Evolutionary conservation across 352 stramenopile species (phyloP).

Genomic region (Globisporangium okanoganense): DNA sequence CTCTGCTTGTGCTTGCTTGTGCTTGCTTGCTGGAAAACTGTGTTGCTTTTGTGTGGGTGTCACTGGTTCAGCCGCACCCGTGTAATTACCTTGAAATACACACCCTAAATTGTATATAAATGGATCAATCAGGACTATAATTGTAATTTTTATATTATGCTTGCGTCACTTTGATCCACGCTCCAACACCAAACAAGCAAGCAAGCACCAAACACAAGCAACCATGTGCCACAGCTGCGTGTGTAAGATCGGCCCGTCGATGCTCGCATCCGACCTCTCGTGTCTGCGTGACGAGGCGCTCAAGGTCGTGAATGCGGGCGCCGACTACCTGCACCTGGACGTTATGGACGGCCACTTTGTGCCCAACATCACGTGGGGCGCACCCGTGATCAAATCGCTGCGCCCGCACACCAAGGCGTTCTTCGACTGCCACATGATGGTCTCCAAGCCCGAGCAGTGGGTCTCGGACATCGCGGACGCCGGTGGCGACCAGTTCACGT

Average conservation of each 20-base stretch:
- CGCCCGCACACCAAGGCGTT: slow-evolving; percentile 85
- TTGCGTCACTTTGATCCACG: too few species aligned
- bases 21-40: too few species aligned
- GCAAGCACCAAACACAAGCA: neutral
- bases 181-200: neutral
- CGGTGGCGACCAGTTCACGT: slow-evolving; percentile 94
- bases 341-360: slow-evolving; percentile 99
- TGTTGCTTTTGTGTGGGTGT: neutral
- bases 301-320: slow-evolving; percentile 86
- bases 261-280: slow-evolving; percentile 94
- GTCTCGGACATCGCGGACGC: slow-evolving; percentile 94
- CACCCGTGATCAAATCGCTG: slow-evolving; percentile 94
- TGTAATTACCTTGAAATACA: slow-evolving; percentile 6
- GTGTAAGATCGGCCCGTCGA: slow-evolving; percentile 91
- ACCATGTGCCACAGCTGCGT: slow-evolving; percentile 78
- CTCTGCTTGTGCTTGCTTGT: neutral
- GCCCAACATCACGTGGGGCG: slow-evolving; percentile 95
- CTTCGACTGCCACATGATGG: slow-evolving; percentile 99
- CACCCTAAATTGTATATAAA: neutral
- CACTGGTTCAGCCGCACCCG: slow-evolving; percentile 8
- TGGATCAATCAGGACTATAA: neutral
- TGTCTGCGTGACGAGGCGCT: slow-evolving; percentile 90
- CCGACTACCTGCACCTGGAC: slow-evolving; percentile 97
- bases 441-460: slow-evolving; percentile 94
- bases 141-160: neutral